phyloP scores from a whole-genome alignment of 768 basidiomycete species.

The Infundibulicybe gibba region DNA sequence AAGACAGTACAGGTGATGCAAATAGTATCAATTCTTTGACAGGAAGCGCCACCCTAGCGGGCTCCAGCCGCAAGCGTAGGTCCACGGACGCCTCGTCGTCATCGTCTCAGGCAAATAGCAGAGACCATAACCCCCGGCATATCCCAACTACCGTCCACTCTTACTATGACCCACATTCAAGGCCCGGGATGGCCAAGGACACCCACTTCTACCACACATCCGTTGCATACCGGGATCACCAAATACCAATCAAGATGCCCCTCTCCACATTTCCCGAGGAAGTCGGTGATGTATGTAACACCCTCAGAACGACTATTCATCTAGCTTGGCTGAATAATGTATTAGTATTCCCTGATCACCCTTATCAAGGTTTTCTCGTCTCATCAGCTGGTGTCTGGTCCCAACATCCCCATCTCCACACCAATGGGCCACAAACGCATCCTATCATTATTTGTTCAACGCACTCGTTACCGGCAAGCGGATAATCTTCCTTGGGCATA shows the following conservation, averaged over 20 bases:
- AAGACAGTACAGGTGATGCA: conserved; percentile 37
- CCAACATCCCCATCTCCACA: conserved; percentile 90
- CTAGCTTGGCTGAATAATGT: not conserved
- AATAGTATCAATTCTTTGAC: conserved; percentile 37
- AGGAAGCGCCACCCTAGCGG: conserved; percentile 34
- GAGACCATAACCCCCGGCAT: conserved; percentile 35
- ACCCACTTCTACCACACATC: conserved; percentile 92
- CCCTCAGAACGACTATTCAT: not conserved
- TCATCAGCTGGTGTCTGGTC: conserved; percentile 59
- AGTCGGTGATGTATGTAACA: conserved; percentile 81
- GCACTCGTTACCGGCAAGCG: conserved; percentile 93
- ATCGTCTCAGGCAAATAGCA: conserved; percentile 51
- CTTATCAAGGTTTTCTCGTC: conserved; percentile 79
- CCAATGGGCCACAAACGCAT: conserved; percentile 85
- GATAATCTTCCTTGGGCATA: conserved; percentile 93
- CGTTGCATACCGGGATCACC: conserved; percentile 79
- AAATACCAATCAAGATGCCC: conserved; percentile 88
- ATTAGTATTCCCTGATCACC: conserved; percentile 87
- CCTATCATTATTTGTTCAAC: conserved; percentile 96
- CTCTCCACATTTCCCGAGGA: conserved; percentile 88
- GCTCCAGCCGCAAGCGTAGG: conserved; percentile 45
- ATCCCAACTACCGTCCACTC: conserved; percentile 32
- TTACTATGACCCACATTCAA: conserved; percentile 41
- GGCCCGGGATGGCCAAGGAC: conserved; percentile 65
- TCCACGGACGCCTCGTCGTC: conserved; percentile 75